These are phyloP conservation scores for Eucalyptus polyanthemos DNA, from an alignment of 345 rosid genomes.

Conservation along the genomic window DNA sequence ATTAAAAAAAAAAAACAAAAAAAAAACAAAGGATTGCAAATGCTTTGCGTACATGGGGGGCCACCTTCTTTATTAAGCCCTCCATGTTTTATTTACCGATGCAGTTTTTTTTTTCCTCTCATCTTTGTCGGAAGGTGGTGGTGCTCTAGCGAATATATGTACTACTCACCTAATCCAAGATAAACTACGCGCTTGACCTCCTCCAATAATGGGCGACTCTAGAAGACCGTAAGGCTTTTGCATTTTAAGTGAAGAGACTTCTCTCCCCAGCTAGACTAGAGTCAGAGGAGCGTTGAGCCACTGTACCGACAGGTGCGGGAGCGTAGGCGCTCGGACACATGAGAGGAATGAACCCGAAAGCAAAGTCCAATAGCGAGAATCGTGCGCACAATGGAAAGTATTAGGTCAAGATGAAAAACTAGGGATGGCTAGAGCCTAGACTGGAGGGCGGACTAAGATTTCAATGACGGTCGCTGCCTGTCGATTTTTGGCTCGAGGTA, in stretches of 20 bases:
- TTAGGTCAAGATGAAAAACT: not conserved
- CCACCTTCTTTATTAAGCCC: not conserved
- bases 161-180: not conserved
- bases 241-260: too few relatives aligned
- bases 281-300: too few relatives aligned
- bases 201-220: too few relatives aligned
- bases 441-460: not conserved
- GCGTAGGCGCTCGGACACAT: too few relatives aligned
- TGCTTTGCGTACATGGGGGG: not conserved
- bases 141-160: not conserved
- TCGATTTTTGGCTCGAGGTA: not conserved
- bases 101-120: not conserved
- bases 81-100: not conserved
- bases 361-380: too few relatives aligned
- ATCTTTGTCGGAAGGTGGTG: not conserved
- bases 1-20: not conserved
- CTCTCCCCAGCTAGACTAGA: too few relatives aligned
- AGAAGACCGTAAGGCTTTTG: too few relatives aligned
- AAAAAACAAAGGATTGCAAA: not conserved
- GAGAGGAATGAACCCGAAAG: too few relatives aligned
- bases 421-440: not conserved
- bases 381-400: too few relatives aligned
- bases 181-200: not conserved
- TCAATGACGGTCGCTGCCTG: not conserved
- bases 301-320: too few relatives aligned